Percentiles rank a stretch among this genome's conserved stretches.
Evolutionary conservation across 2,329 filamentous ascomycete species (phyloP).

Genomic region (Fusarium ambrosium): DNA sequence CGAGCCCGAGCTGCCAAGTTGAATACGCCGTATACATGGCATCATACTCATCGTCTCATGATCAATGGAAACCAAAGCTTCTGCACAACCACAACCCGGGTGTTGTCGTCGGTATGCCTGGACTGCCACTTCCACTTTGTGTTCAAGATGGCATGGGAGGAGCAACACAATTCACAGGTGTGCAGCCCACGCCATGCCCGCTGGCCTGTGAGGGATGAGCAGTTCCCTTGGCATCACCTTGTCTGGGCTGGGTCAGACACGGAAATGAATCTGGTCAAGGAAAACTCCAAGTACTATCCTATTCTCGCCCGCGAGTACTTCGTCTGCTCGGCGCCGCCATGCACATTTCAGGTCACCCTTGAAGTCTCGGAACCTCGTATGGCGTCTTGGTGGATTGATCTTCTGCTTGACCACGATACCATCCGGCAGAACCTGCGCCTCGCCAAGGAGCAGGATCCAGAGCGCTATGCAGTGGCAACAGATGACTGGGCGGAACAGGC

Average conservation of each 20-base stretch:
- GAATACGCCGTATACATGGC: constrained; percentile 51
- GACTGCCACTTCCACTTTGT: constrained; percentile 59
- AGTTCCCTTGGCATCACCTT: constrained; percentile 57
- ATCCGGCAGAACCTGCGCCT: constrained; percentile 56
- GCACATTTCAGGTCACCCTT: constrained; percentile 59
- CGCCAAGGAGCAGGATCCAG: constrained; percentile 61
- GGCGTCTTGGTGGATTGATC: constrained; percentile 55
- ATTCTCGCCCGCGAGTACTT: constrained; percentile 55
- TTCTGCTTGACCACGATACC: constrained; percentile 61
- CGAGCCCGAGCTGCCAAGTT: constrained; percentile 49
- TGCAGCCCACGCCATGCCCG: constrained; percentile 51
- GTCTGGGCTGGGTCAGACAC: constrained; percentile 52
- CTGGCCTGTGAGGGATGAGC: constrained; percentile 53
- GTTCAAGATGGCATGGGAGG: constrained; percentile 54
- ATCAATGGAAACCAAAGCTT: constrained; percentile 58
- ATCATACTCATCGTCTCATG: constrained; percentile 54
- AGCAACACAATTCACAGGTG: constrained; percentile 42
- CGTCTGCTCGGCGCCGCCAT: constrained; percentile 58
- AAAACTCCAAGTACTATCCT: constrained; percentile 56
- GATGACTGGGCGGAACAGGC: constrained; percentile 58
- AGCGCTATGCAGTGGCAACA: constrained; percentile 60
- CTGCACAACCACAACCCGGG: constrained; percentile 39
- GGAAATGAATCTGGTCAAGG: constrained; percentile 40
- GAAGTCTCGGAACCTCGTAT: constrained; percentile 66
- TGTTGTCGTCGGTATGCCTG: constrained; percentile 56